Evolutionary conservation across 2,329 filamentous ascomycete species (phyloP), one percentile per base, ranked within the genome.

Genomic region (Fusarium sp.): DNA sequence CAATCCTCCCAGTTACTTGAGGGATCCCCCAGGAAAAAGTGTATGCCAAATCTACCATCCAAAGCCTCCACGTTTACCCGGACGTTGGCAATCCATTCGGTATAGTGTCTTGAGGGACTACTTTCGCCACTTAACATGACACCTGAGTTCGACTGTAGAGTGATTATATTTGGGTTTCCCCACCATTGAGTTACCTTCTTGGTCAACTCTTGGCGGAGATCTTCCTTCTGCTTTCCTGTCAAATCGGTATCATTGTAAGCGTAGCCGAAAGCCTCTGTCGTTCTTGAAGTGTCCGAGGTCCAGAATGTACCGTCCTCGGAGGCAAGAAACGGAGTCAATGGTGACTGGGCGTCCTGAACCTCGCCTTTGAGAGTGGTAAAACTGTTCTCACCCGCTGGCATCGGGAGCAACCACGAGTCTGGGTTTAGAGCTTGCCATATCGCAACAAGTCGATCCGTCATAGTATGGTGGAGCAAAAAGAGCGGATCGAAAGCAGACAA

Each of bases 401-500:
- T 83, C 1, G 89, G 84, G 21, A 83, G 79, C 7, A 93, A 85
- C 79, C 89, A 95, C 26, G 85, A 85, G 20, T 87, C 80, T 0
- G 90, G 91, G 66, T 96, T 86, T 15, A 96, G 77, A 1, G 84
- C 82, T 79, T 96, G 91, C 91, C 91, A 96, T 62, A 96, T 85
- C 30, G 91, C 87, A 65, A 93, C 87, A 26, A 92, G 77, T 4
- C 93, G 87, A 73, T 96, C 93, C 9, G 93, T 85, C 77, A 91
- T 94, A 65, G 83, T 81, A 71, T 95, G 92, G 72, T 95, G 91
- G 10, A 95, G 79, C 78, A 90, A 92, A 77, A 95, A 94, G 14
- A 92, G 80, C 0, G 92, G 92, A 73, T 96, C 93, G 74, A 93
- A 96, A 0, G 90, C 86, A 3, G 92, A 91, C 69, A 91, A 90